Conservation (phyloP, 169 alveolate species). For the Toxoplasma gondii region DNA sequence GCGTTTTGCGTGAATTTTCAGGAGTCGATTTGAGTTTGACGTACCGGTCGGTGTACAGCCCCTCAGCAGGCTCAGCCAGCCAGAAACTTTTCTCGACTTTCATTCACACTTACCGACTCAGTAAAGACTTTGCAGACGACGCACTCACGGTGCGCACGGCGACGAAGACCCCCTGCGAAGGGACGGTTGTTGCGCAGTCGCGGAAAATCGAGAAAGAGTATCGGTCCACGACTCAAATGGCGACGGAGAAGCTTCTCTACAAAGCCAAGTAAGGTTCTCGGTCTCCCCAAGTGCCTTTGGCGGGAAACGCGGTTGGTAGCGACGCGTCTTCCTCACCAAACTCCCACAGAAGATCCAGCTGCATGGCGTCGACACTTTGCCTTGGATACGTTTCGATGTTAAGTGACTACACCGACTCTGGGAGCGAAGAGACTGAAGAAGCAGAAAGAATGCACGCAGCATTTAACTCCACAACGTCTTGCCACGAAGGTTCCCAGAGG, state of each 20-base stretch:
- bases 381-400: too few species aligned
- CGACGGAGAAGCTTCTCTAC: not conserved
- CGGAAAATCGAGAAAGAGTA: not conserved
- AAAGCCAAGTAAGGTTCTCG: not conserved
- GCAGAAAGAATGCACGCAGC: too few species aligned
- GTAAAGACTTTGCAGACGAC: not conserved
- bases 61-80: not conserved
- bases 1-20: not conserved
- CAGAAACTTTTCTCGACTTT: not conserved
- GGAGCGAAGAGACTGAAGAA: too few species aligned
- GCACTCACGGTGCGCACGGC: not conserved
- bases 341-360: too few species aligned
- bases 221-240: not conserved
- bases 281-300: too few species aligned
- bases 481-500: too few species aligned
- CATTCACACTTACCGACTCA: not conserved
- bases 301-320: too few species aligned
- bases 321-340: not conserved
- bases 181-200: not conserved
- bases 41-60: slow-evolving; percentile 1
- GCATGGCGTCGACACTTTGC: too few species aligned
- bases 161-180: not conserved
- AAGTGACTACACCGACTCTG: too few species aligned
- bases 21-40: not conserved
- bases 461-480: too few species aligned